Conservation (phyloP, 129 eudicot species). For the Artemisia argyi region DNA sequence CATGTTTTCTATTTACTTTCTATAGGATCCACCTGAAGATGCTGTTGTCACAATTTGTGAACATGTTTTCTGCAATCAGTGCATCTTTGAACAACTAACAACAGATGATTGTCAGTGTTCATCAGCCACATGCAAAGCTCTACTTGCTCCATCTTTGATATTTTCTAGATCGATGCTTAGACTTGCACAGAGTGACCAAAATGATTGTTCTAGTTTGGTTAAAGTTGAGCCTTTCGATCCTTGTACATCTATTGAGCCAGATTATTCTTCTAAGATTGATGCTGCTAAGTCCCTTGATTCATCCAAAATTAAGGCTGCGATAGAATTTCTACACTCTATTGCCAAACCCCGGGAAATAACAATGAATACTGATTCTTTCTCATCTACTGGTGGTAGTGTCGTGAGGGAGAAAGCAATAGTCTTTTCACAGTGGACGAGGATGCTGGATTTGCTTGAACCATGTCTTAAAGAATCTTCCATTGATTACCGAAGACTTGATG, state of each 20-base stretch:
- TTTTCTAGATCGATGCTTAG: conserved; percentile 63
- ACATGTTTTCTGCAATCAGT: conserved; percentile 95
- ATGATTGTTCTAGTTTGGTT: conserved; percentile 32
- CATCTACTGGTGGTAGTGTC: conserved; percentile 17
- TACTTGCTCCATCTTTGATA: conserved; percentile 44
- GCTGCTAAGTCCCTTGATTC: conserved; percentile 74
- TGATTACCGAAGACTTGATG: conserved; percentile 86
- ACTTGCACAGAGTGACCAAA: conserved; percentile 48
- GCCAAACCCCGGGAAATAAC: conserved; percentile 35
- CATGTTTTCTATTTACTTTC: conserved; percentile 1
- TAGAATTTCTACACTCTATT: conserved; percentile 61
- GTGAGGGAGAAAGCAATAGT: conserved; percentile 90
- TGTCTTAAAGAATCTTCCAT: conserved; percentile 67
- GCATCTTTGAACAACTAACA: conserved; percentile 75
- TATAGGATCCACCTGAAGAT: conserved; percentile 97
- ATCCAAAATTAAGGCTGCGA: conserved; percentile 85
- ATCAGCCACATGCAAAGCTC: conserved; percentile 64
- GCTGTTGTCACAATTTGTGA: conserved; percentile 91
- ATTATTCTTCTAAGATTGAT: conserved; percentile 57
- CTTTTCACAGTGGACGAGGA: conserved; percentile 97
- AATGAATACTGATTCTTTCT: conserved; percentile 7
- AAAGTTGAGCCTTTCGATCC: conserved; percentile 37
- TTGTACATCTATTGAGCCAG: conserved; percentile 28
- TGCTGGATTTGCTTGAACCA: conserved; percentile 96
- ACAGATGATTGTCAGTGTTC: conserved; percentile 93